phyloP scores from a whole-genome alignment of 345 rosid genomes.

The Noccaea bulbosa region DNA sequence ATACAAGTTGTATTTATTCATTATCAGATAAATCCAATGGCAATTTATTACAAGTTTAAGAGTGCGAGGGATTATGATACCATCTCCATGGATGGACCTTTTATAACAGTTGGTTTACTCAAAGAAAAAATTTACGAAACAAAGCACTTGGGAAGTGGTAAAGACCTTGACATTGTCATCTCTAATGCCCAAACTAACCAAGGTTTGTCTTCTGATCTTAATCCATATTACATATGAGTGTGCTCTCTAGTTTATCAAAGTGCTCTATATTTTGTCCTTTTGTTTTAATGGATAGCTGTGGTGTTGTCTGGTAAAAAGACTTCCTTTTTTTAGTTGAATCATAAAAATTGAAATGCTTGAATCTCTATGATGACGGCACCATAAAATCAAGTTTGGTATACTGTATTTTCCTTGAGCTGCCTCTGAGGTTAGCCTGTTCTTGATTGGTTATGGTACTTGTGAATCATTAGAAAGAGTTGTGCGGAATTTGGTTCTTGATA shows the following conservation, averaged over 20 bases:
- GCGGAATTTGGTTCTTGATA: neutral
- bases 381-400: slow-evolving; percentile 5
- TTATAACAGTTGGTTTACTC: slow-evolving; percentile 92
- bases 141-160: slow-evolving; percentile 99
- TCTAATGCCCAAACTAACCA: slow-evolving; percentile 97
- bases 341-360: neutral
- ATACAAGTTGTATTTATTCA: slow-evolving; percentile 29
- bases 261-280: neutral
- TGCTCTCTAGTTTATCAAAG: neutral
- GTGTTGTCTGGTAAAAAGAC: neutral
- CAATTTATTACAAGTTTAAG: slow-evolving; percentile 98
- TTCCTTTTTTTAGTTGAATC: slow-evolving; percentile 8
- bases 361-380: neutral
- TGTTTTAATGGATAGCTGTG: neutral
- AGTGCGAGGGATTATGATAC: slow-evolving; percentile 98
- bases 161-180: slow-evolving; percentile 96
- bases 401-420: neutral
- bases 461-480: neutral
- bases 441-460: slow-evolving; percentile 12
- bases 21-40: slow-evolving; percentile 60
- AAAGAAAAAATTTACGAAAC: slow-evolving; percentile 98
- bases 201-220: slow-evolving; percentile 68
- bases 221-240: neutral
- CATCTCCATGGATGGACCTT: slow-evolving; percentile 89
- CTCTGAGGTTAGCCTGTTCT: neutral